phyloP scores from a whole-genome alignment of 2,329 filamentous ascomycete species.

The Intubia oerlemansii region DNA sequence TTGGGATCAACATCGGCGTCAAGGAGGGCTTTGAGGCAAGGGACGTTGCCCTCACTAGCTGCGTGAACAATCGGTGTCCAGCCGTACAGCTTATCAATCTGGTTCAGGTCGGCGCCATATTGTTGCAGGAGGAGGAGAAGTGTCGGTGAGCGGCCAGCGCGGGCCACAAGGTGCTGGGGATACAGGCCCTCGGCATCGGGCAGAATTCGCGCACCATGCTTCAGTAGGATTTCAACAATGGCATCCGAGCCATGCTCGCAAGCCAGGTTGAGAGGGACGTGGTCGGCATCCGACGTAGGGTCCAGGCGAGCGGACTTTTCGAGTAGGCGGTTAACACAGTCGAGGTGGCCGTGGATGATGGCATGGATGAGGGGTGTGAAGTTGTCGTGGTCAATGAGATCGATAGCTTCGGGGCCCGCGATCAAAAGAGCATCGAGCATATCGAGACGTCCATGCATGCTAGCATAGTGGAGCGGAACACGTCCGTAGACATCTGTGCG shows the following conservation, averaged over 20 bases:
- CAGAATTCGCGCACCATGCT: constrained; percentile 61
- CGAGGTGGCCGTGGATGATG: constrained; percentile 69
- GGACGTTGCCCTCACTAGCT: constrained; percentile 85
- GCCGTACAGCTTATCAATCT: constrained; percentile 86
- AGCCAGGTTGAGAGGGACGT: constrained; percentile 83
- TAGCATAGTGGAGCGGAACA: constrained; percentile 86
- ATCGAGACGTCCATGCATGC: constrained; percentile 74
- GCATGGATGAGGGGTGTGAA: constrained; percentile 91
- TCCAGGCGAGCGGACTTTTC: constrained; percentile 65
- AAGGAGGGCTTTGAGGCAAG: constrained; percentile 64
- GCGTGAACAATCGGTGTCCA: constrained; percentile 96
- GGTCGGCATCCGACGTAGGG: constrained; percentile 67
- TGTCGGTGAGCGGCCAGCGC: constrained; percentile 63
- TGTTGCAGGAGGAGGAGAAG: constrained; percentile 62
- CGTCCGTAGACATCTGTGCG: constrained; percentile 84
- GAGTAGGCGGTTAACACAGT: constrained; percentile 62
- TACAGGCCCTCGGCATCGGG: constrained; percentile 90
- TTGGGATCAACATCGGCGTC: constrained; percentile 58
- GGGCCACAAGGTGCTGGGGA: constrained; percentile 88
- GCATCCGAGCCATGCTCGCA: constrained; percentile 79
- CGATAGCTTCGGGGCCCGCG: constrained; percentile 52
- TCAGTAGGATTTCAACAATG: constrained; percentile 68
- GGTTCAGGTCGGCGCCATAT: constrained; percentile 76
- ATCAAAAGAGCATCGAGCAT: constrained; percentile 55
- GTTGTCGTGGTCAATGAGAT: constrained; percentile 86